Percentiles rank a stretch among this genome's conserved stretches.
These are phyloP conservation scores for Pittosporum tobira DNA, from an alignment of 129 eudicot species.

Conservation along the genomic window DNA sequence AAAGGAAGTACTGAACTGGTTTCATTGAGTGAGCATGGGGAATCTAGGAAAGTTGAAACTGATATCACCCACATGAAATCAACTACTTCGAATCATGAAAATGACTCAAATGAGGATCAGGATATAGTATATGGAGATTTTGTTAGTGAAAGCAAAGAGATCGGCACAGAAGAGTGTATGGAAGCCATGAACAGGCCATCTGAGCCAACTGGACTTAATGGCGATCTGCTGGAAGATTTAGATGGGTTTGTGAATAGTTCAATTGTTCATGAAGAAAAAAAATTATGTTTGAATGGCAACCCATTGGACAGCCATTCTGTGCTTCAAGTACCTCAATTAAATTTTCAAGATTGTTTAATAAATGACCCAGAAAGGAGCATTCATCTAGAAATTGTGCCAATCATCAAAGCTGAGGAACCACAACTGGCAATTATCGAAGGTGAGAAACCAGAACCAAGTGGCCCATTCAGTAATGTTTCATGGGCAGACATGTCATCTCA, in stretches of 20 bases:
- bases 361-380: conserved; percentile 16
- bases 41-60: background rate
- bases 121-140: conserved; percentile 12
- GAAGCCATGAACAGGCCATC: background rate
- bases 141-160: conserved; percentile 23
- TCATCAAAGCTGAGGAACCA: conserved; percentile 14
- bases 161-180: conserved; percentile 1
- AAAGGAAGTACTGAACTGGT: background rate
- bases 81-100: conserved; percentile 8
- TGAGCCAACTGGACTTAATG: background rate
- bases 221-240: background rate
- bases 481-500: conserved; percentile 21
- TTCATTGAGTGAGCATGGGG: conserved; percentile 17
- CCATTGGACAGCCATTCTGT: background rate
- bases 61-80: conserved; percentile 8
- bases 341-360: conserved; percentile 12
- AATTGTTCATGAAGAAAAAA: conserved; percentile 8
- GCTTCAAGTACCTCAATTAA: conserved; percentile 7
- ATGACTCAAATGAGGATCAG: conserved; percentile 12
- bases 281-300: conserved; percentile 12
- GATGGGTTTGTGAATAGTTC: background rate
- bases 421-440: conserved; percentile 12
- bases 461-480: conserved; percentile 9
- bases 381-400: conserved; percentile 10
- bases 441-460: conserved; percentile 19